phyloP scores from a whole-genome alignment of 345 rosid genomes.

The Balakata baccata region DNA sequence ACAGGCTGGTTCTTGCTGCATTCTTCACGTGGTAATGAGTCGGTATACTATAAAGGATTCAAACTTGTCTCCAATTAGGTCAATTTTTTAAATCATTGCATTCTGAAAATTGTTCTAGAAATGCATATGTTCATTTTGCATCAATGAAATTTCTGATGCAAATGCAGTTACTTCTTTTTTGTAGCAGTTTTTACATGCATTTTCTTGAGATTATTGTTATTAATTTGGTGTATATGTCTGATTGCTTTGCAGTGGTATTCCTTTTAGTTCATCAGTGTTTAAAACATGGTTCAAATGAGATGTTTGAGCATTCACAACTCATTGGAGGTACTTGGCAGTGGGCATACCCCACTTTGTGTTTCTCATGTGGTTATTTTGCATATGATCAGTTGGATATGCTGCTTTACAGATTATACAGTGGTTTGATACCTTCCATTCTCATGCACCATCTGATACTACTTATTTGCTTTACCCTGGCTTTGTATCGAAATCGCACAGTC shows the following conservation, averaged over 20 bases:
- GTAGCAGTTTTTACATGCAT: neutral
- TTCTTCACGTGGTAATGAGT: neutral
- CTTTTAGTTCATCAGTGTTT: conserved; percentile 53
- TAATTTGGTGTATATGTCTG: conserved; percentile 3
- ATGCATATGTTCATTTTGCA: neutral
- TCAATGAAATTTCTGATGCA: neutral
- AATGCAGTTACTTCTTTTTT: neutral
- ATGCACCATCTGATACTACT: conserved; percentile 83
- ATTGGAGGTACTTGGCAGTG: conserved; percentile 66
- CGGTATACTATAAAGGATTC: neutral
- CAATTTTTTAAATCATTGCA: neutral
- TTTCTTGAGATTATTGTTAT: neutral
- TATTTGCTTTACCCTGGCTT: conserved; percentile 80
- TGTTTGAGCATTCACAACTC: conserved; percentile 71
- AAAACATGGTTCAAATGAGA: conserved; percentile 39
- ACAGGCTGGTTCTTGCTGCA: neutral
- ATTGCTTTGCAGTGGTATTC: conserved; percentile 56
- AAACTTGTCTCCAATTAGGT: neutral
- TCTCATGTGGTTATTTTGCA: conserved; percentile 91
- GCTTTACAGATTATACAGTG: conserved; percentile 63
- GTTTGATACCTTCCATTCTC: conserved; percentile 55
- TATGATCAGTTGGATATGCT: conserved; percentile 97
- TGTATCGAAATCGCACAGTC: conserved; percentile 72
- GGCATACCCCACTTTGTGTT: conserved; percentile 78
- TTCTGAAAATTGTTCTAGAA: neutral